Evolutionary conservation across 495 filamentous ascomycete species (phyloP), one percentile per base, ranked within the genome.

Genomic region (Friedmanniomyces simplex): DNA sequence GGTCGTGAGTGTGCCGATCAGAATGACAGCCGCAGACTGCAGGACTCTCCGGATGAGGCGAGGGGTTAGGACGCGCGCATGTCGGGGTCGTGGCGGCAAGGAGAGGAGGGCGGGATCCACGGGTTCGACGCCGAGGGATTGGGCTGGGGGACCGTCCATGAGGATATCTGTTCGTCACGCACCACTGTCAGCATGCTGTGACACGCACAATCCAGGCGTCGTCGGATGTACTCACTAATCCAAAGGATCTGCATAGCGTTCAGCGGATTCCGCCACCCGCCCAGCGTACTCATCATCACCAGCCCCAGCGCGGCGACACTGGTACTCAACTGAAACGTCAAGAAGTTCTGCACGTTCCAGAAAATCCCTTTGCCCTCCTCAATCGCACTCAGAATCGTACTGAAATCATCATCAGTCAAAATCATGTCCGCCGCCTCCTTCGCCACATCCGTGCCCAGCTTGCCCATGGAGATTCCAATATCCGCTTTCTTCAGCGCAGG

Each of bases 391-490:
- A 98, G 77, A 60, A 98, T 98, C 4, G 93, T 98, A 18, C 91
- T 94, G 68, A 98, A 98, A 69, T 97, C 89, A 66, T 98, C 93
- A 66, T 97, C 91, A 0, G 91, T 96, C 53, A 98, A 72, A 64
- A 98, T 97, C 93, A 98, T 98, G 68, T 98, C 93, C n/a, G 94
- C 89, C 32, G 93, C 93, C 71, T 98, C 93, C 76, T 98, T 98
- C 58, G 93, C 93, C 36, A 98, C 93, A 66, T 98, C 93, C 1
- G 93, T 98, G 46, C 93, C 93, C 32, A 95, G 82, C 63, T 83
- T 79, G 58, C 93, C 93, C 93, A 98, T 98, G 13, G 91, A 88
- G 57, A 98, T 91, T 30, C 93, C 93, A 70, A 98, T 98, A 65
- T 98, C 93, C 2, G 93, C 93, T 72, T 91, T 94, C 71, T 98